These are phyloP conservation scores for Calcarisporium arbuscula DNA, from an alignment of 2,329 filamentous ascomycete species.

Conservation along the genomic window DNA sequence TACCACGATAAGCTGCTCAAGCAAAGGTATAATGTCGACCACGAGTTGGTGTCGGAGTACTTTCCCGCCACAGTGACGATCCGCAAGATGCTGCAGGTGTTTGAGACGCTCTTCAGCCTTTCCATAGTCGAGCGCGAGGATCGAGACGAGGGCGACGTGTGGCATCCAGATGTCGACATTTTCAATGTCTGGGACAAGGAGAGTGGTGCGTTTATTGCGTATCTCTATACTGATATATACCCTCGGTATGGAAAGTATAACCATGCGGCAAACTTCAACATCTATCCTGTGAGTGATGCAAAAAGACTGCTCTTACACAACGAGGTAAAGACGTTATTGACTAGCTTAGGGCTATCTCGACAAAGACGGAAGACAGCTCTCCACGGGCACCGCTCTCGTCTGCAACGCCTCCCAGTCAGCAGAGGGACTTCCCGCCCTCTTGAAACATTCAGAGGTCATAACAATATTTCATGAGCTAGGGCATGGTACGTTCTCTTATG, in stretches of 20 bases:
- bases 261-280: slow-evolving; percentile 4
- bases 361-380: slow-evolving; percentile 1
- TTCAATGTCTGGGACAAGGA: slow-evolving; percentile 1
- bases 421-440: not conserved
- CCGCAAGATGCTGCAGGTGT: slow-evolving; percentile 3
- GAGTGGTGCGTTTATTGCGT: not conserved
- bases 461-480: slow-evolving; percentile 18
- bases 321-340: too few relatives aligned
- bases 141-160: slow-evolving; percentile 2
- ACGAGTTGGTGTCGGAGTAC: slow-evolving; percentile 5
- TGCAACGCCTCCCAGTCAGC: slow-evolving; percentile 5
- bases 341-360: slow-evolving; percentile 3
- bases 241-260: slow-evolving; percentile 5
- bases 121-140: slow-evolving; percentile 1
- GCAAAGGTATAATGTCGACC: slow-evolving; percentile 2
- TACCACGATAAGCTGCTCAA: slow-evolving; percentile 1
- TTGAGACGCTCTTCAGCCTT: slow-evolving; percentile 3
- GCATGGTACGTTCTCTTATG: too few relatives aligned
- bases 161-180: slow-evolving; percentile 5
- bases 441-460: slow-evolving; percentile 4
- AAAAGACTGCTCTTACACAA: not conserved
- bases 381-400: slow-evolving; percentile 1
- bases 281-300: slow-evolving; percentile 2
- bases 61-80: slow-evolving; percentile 3
- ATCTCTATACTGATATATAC: slow-evolving; percentile 4